phyloP scores from a whole-genome alignment of 768 basidiomycete species.

The Pilatotrama ljubarskyi region DNA sequence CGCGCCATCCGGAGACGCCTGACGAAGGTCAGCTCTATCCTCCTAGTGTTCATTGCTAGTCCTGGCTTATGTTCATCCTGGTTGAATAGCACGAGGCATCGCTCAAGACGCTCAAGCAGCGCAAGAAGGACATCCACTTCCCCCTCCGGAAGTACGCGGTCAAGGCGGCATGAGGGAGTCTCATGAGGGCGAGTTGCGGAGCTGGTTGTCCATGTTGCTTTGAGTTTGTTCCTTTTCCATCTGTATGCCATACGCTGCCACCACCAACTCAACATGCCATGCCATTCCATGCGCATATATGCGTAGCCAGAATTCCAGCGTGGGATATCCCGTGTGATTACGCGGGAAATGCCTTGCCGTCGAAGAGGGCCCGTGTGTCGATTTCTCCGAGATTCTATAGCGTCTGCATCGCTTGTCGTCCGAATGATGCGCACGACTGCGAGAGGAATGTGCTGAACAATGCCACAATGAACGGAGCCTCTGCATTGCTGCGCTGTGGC shows the following conservation, averaged over 20 bases:
- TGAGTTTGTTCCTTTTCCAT: slow-evolving; percentile 32
- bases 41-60: too few relatives aligned
- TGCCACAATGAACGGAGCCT: too few relatives aligned
- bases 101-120: slow-evolving; percentile 88
- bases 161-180: slow-evolving; percentile 64
- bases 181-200: slow-evolving; percentile 20
- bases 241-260: slow-evolving; percentile 42
- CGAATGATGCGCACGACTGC: too few relatives aligned
- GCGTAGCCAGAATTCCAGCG: slow-evolving; percentile 14
- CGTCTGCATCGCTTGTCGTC: not conserved
- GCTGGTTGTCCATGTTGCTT: slow-evolving; percentile 28
- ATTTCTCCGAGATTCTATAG: not conserved
- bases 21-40: slow-evolving; percentile 62
- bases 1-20: slow-evolving; percentile 95
- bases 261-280: slow-evolving; percentile 36
- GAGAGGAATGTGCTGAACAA: not conserved
- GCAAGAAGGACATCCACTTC: slow-evolving; percentile 95
- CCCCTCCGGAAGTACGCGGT: slow-evolving; percentile 92
- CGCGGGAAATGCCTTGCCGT: not conserved
- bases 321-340: not conserved
- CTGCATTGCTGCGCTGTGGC: not conserved
- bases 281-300: slow-evolving; percentile 28
- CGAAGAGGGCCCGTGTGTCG: not conserved
- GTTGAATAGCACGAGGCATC: slow-evolving; percentile 72
- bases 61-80: too few relatives aligned